phyloP scores from a whole-genome alignment of 1,284 basidiomycete genomes.

The Ceratobasidium sp. region DNA sequence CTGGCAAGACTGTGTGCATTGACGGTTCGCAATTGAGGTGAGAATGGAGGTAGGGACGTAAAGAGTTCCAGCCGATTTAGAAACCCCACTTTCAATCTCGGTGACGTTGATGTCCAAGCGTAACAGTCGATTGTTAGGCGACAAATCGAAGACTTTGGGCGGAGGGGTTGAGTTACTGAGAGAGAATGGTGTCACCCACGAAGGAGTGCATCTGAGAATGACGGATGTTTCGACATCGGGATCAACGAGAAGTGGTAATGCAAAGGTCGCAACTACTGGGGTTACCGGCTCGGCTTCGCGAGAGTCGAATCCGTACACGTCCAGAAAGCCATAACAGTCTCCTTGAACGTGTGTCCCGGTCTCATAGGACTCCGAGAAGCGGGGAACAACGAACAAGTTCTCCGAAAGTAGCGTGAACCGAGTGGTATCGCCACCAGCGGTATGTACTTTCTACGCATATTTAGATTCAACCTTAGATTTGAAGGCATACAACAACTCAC shows the following conservation, averaged over 20 bases:
- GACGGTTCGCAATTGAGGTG: not conserved
- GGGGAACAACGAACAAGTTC: not conserved
- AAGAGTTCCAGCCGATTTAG: constrained; percentile 1
- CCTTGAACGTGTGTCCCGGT: not conserved
- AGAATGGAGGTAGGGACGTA: constrained; percentile 8
- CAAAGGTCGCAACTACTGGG: constrained; percentile 11
- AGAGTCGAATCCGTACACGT: constrained; percentile 18
- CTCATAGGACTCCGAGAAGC: not conserved
- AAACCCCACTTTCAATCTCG: not conserved
- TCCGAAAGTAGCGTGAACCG: constrained; percentile 28
- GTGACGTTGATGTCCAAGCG: constrained; percentile 12
- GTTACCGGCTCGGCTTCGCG: not conserved
- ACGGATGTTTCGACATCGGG: constrained; percentile 8
- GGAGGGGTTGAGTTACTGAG: not conserved
- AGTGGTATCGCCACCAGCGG: not conserved
- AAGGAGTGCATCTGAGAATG: constrained; percentile 7
- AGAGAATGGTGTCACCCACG: not conserved
- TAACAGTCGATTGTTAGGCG: constrained; percentile 10
- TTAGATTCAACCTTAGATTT: not conserved
- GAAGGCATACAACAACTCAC: constrained; percentile 2
- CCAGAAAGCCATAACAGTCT: constrained; percentile 10
- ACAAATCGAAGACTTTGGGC: constrained; percentile 26
- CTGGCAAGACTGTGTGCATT: not conserved
- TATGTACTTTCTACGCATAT: not conserved
- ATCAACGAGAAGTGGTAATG: not conserved